Evolutionary conservation across 1,139 yeast genomes (phyloP).

Genomic region (Diutina scorzettiae): DNA sequence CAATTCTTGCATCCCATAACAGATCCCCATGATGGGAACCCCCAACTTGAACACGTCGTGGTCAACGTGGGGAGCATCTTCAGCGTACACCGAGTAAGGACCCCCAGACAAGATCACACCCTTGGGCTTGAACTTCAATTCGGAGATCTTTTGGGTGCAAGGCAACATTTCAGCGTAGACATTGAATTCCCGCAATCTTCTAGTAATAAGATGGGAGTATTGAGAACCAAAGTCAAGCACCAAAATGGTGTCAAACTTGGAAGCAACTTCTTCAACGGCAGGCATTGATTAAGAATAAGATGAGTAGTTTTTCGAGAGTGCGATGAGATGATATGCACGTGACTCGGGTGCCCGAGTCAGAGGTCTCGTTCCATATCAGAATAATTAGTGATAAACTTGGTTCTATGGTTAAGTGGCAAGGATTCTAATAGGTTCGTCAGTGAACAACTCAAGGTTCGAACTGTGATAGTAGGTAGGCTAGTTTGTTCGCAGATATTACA

Average conservation of each 20-base stretch:
- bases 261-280: slow-evolving; percentile 41
- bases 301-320: background rate
- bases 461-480: no score
- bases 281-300: slow-evolving; percentile 6
- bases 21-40: slow-evolving; percentile 94
- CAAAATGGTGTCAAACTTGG: slow-evolving; percentile 88
- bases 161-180: slow-evolving; percentile 99
- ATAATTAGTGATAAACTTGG: no score
- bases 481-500: no score
- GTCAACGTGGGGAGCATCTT: slow-evolving; percentile 96
- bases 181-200: slow-evolving; percentile 95
- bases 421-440: no score
- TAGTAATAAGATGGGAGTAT: slow-evolving; percentile 91
- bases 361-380: no score
- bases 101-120: slow-evolving; percentile 96
- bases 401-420: no score
- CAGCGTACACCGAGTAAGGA: slow-evolving; percentile 94
- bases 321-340: slow-evolving; percentile 6
- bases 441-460: no score
- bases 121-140: slow-evolving; percentile 87
- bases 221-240: slow-evolving; percentile 98
- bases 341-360: no score
- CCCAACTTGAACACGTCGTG: slow-evolving; percentile 79
- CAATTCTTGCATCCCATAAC: slow-evolving; percentile 98
- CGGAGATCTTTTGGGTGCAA: slow-evolving; percentile 92